A percentile compares a stretch with the other conserved stretches of the same genome.
Conservation (phyloP, 2,329 filamentous ascomycete species). For the Aspergillus ochraceus region DNA sequence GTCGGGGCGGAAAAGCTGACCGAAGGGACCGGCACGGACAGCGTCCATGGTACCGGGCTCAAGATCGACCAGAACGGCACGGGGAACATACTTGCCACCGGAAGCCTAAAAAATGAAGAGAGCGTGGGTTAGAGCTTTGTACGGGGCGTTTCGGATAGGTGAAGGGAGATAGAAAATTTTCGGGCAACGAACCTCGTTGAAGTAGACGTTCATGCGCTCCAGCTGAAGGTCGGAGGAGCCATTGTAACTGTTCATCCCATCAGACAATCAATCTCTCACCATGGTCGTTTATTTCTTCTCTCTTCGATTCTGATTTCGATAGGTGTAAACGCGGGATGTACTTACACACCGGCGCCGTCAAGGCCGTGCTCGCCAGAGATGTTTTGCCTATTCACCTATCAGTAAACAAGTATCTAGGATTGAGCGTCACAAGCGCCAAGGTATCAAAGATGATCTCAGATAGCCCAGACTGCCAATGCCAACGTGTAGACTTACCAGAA, state of each 20-base stretch:
- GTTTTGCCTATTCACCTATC: conserved; percentile 62
- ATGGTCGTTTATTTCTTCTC: neutral
- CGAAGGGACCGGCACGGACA: conserved; percentile 95
- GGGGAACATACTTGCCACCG: conserved; percentile 98
- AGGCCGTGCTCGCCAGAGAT: conserved; percentile 93
- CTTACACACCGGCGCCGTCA: conserved; percentile 93
- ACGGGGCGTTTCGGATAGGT: neutral
- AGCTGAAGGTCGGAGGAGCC: conserved; percentile 98
- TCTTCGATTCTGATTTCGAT: neutral
- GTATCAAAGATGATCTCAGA: neutral
- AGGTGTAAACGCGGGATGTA: conserved; percentile 29
- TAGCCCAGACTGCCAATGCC: neutral
- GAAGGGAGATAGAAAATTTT: neutral
- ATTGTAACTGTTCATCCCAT: conserved; percentile 70
- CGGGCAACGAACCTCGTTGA: conserved; percentile 71
- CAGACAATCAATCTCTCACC: conserved; percentile 22
- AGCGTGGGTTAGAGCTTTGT: conserved; percentile 6
- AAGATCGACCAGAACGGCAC: conserved; percentile 98
- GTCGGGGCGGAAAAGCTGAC: conserved; percentile 98
- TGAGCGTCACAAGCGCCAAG: neutral
- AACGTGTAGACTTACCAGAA: conserved; percentile 71
- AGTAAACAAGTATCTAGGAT: conserved; percentile 28
- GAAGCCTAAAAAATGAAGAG: conserved; percentile 44
- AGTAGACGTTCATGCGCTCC: conserved; percentile 99
- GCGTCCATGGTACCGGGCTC: conserved; percentile 99